Percentiles rank a stretch among this genome's conserved stretches.
phyloP scores from a whole-genome alignment of 1,284 basidiomycete species.

The Naganishia sp. region DNA sequence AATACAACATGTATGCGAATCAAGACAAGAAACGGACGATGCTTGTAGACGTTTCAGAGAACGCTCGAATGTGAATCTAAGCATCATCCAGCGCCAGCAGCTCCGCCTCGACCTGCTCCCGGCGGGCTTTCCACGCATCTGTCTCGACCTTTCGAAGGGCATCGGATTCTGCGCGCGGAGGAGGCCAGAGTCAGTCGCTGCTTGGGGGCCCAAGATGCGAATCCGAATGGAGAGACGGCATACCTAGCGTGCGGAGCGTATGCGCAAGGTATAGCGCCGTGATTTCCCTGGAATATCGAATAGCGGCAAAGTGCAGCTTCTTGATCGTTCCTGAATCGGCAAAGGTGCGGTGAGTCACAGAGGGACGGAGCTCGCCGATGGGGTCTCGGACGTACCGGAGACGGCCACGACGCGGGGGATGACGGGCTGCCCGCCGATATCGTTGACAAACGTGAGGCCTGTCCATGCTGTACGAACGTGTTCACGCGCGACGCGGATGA shows the following conservation, averaged over 20 bases:
- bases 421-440: constrained; percentile 61
- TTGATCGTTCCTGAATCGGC: constrained; percentile 67
- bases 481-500: constrained; percentile 73
- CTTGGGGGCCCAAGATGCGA: not conserved
- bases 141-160: constrained; percentile 17
- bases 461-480: constrained; percentile 73
- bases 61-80: not conserved
- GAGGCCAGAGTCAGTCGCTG: not conserved
- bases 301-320: constrained; percentile 71
- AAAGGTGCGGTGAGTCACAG: too few species aligned
- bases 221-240: not conserved
- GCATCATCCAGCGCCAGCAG: constrained; percentile 30
- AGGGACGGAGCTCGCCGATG: too few species aligned
- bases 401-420: constrained; percentile 72
- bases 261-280: constrained; percentile 56
- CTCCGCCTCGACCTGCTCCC: constrained; percentile 26
- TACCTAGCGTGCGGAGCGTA: constrained; percentile 23
- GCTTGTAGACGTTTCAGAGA: too few species aligned
- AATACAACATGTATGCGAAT: constrained; percentile 1
- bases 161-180: constrained; percentile 1
- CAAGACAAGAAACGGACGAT: too few species aligned
- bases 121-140: constrained; percentile 30
- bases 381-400: constrained; percentile 60
- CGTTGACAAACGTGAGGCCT: constrained; percentile 64
- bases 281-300: constrained; percentile 67